Base-by-base conservation (phyloP, 331 rosid genomes). In the Quercus lobata region DNA sequence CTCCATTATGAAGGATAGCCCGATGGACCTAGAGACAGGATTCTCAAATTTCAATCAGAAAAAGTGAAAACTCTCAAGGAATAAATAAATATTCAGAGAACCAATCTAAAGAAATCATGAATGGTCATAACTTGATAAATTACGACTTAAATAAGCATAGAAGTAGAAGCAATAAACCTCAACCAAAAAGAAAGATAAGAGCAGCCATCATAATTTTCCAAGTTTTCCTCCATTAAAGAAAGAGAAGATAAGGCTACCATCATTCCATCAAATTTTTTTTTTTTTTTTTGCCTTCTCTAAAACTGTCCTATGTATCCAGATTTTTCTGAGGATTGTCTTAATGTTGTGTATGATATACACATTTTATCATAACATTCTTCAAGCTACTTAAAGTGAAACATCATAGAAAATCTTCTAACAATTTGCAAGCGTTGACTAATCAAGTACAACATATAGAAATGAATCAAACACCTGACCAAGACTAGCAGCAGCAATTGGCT, bases 401-500 rank as follows among this genome's bases (percentile, higher is more conserved):
- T 68, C 35, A 32, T 34, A 58, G 8, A 62, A 34, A 78, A 66
- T 57, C 34, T 77, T 16, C 63, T 8, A 24, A 27, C 61, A 49
- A 57, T 24, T 46, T 57, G 53, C 15, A 68, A 32, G 63, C 30
- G 17, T 6, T 29, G 35, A 69, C 49, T 8, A 44, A 72, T 77
- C 21, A 57, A 34, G 49, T 81, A 52, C 30, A 62, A 29, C 34
- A 65, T 24, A 10, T 18, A 10, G 75, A 62, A 15, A 73, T 57
- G 78, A 74, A 52, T 62, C 22, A 76, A 84, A 79, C 82, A 93
- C 97, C 97, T 94, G 98, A 81, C 98, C 97, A 78, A 94, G 97
- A 85, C 98, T 94, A 65, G 98, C 97, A 70, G 98, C 98, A 75
- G 98, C 97, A 71, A 92, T 94, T 37, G 98, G 97, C 57, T 57